Base-by-base conservation (phyloP, 2,329 filamentous ascomycete genomes). In the Pyrenochaeta sp. region DNA sequence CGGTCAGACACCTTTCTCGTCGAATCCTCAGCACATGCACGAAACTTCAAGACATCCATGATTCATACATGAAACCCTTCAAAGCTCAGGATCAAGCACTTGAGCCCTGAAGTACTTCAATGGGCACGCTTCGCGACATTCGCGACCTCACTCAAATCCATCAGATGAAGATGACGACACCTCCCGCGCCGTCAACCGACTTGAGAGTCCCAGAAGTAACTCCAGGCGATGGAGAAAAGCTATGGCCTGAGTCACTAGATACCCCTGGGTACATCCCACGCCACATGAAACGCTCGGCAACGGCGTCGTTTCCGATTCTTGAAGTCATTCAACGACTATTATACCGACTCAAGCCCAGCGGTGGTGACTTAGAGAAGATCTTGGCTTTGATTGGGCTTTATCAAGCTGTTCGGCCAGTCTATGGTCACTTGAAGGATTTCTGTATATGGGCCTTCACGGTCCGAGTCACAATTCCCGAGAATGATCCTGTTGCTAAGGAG, bases 321-420 rank as follows among this genome's bases (percentile, higher is more conserved):
- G 72, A 74, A 51, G 60, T 74, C 13, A n/a, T 72, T 6, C 69
- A 73, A 30, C 71, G 71, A 13, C 30, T 72, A 24, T 43, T 71
- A 2, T 66, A 64, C 25, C 68, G 68, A 15, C 44, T 72, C 10
- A 65, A 57, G 13, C 64, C 66, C 30, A 55, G 58, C 8, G 61
- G 56, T 13, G 46, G 49, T n/a, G 58, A 66, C 37, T 45, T 73
- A 2, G 68, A 74, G 28, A 71, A 59, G 42, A 27, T 71, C 24
- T 49, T 74, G 12, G 67, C 67, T 1, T 36, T 66, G 2, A 56
- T 73, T 40, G 68, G 69, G 13, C 58, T 73, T 1, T 72, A 71
- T 36, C 67, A 65, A 37, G 67, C 68, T 8, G 36, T 64, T 8
- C 40, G 52, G 19, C 71, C 71, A 19, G 54, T 61, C 0, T 72